Evolutionary conservation across 441 rosid species (phyloP), one percentile per base, ranked within the genome.

Genomic region (Erodium texanum): DNA sequence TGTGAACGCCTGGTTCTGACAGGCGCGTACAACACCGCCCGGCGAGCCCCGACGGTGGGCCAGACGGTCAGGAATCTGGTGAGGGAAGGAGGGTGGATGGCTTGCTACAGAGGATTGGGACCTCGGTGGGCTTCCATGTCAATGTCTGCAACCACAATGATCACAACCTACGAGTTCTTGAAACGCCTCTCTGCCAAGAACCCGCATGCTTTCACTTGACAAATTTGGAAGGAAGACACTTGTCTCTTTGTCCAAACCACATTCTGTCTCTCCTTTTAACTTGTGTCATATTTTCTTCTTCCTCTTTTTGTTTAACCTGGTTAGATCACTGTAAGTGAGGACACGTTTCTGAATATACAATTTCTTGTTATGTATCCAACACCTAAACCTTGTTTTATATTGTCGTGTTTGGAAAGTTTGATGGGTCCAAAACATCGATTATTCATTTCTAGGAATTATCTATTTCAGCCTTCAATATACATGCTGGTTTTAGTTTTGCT

Each of bases 11-110:
- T n/a, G n/a, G n/a, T n/a, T n/a, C n/a, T n/a, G n/a, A n/a, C n/a
- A n/a, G n/a, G n/a, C n/a, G n/a, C n/a, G n/a, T n/a, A n/a, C n/a
- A n/a, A n/a, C n/a, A n/a, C n/a, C n/a, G n/a, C n/a, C n/a, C 82
- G 81, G 75, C 83, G 89, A 12, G 59, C 19, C 56, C 86, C 89
- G 3, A 83, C 87, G 1, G 68, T 86, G 29, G 85, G 87, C 10
- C 96, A 87, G 74, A 87, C 94, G 1, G 78, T 89, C 19, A 80
- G 84, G 68, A 87, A 82, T 71, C 77, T 70, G 36, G 66, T 71
- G 23, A 71, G 61, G 70, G 70, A 74, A 66, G 77, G 77, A 2
- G 77, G 77, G 15, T 74, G 77, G 77, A 69, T 24, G 9, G 77
- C 77, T 27, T 74, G 77, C 24, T 74, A 74, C 70, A 65, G 77